These are phyloP conservation scores for Cucumis variabilis DNA, from an alignment of 331 rosid genomes.

Conservation along the genomic window DNA sequence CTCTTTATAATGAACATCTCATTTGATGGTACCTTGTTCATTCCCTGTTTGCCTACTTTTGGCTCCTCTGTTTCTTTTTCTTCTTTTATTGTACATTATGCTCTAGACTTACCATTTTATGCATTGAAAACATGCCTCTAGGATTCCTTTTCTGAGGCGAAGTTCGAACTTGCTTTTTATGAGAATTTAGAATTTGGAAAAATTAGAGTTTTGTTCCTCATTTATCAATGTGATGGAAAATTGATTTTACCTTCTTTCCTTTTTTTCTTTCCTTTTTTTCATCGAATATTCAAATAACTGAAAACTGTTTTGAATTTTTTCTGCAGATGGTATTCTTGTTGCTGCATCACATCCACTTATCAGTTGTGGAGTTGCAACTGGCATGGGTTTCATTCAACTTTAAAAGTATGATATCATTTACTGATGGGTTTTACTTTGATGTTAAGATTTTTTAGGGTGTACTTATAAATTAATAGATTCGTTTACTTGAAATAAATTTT, in stretches of 20 bases:
- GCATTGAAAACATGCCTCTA: constrained; percentile 43
- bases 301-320: constrained; percentile 14
- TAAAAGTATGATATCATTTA: constrained; percentile 58
- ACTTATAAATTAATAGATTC: neutral
- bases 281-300: constrained; percentile 24
- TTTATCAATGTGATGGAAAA: constrained; percentile 5
- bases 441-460: neutral
- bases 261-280: neutral
- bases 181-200: constrained; percentile 69
- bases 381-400: constrained; percentile 60
- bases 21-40: neutral
- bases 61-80: neutral
- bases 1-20: neutral
- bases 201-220: constrained; percentile 66
- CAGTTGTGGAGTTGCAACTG: constrained; percentile 68
- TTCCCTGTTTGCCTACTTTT: neutral
- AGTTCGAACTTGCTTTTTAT: constrained; percentile 63
- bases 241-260: constrained; percentile 7
- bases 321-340: constrained; percentile 71
- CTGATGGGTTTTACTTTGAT: neutral
- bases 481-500: neutral
- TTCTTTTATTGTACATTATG: neutral
- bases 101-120: neutral
- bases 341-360: constrained; percentile 81
- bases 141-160: constrained; percentile 65